A percentile compares a stretch with the other conserved stretches of the same genome.
Evolutionary conservation across 2,329 filamentous ascomycete species (phyloP).

Genomic region (Neodidymelliopsis sp.): DNA sequence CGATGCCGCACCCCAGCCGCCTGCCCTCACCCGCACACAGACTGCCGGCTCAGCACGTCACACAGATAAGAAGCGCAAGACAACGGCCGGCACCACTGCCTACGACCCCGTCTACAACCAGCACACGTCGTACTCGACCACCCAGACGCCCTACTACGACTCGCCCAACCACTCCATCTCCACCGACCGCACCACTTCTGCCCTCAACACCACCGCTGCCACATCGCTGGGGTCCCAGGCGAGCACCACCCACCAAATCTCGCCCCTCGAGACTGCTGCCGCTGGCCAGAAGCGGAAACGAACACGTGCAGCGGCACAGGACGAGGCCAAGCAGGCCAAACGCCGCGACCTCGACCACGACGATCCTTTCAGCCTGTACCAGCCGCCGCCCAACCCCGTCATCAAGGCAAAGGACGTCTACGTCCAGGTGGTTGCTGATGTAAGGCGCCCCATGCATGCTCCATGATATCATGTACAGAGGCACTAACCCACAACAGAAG

Average conservation of each 20-base stretch:
- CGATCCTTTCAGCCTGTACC: conserved; percentile 79
- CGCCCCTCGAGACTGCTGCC: conserved; percentile 64
- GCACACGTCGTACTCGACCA: conserved; percentile 73
- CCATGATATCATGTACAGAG: no score
- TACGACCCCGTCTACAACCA: conserved; percentile 79
- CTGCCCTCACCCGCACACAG: conserved; percentile 31
- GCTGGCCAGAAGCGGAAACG: conserved; percentile 92
- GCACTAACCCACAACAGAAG: conserved; percentile 50
- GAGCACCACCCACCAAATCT: conserved; percentile 68
- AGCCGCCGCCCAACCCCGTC: conserved; percentile 84
- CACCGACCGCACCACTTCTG: conserved; percentile 82
- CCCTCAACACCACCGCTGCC: conserved; percentile 83
- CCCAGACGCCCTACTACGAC: conserved; percentile 74
- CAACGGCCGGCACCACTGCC: conserved; percentile 60
- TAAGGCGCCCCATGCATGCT: conserved; percentile 53
- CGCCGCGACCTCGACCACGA: conserved; percentile 75
- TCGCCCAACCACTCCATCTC: conserved; percentile 76
- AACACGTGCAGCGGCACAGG: conserved; percentile 80
- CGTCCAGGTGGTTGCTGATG: conserved; percentile 66
- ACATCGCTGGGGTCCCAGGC: conserved; percentile 80
- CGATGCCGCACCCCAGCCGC: conserved; percentile 31
- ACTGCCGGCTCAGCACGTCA: conserved; percentile 60
- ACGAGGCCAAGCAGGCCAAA: conserved; percentile 72
- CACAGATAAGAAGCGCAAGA: conserved; percentile 78
- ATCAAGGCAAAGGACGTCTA: conserved; percentile 79